phyloP scores from a whole-genome alignment of 2,329 filamentous ascomycete genomes.

The Hymenotorrendiella dingleyae region DNA sequence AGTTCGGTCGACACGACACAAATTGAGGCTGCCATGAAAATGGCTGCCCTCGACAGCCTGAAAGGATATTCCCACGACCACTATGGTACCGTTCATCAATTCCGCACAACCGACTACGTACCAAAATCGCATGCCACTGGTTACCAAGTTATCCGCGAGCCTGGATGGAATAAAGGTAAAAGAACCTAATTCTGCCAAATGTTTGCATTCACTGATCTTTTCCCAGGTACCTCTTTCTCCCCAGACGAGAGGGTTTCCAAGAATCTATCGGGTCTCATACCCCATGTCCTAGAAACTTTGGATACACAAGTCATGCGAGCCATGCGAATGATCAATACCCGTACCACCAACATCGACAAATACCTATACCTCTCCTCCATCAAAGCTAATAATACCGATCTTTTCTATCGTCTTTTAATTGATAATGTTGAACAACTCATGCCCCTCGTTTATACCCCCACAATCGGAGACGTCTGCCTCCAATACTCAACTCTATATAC shows the following conservation, averaged over 20 bases:
- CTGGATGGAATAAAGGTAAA: slow-evolving; percentile 60
- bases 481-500: slow-evolving; percentile 96
- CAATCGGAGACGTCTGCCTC: slow-evolving; percentile 92
- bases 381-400: slow-evolving; percentile 69
- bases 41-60: slow-evolving; percentile 53
- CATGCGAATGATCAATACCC: slow-evolving; percentile 67
- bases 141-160: slow-evolving; percentile 56
- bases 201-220: slow-evolving; percentile 8
- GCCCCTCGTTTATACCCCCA: slow-evolving; percentile 81
- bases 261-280: slow-evolving; percentile 61
- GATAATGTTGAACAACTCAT: slow-evolving; percentile 73
- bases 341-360: slow-evolving; percentile 69
- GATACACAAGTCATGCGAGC: slow-evolving; percentile 58
- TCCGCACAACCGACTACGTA: slow-evolving; percentile 47
- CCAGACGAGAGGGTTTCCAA: slow-evolving; percentile 57
- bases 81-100: slow-evolving; percentile 50
- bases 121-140: slow-evolving; percentile 46
- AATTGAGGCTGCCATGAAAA: slow-evolving; percentile 55
- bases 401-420: slow-evolving; percentile 78
- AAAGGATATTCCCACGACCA: slow-evolving; percentile 53
- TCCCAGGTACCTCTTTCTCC: slow-evolving; percentile 55
- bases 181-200: neutral
- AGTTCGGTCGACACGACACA: slow-evolving; percentile 44
- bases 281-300: slow-evolving; percentile 56
- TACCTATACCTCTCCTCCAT: slow-evolving; percentile 75